A percentile compares a stretch with the other conserved stretches of the same genome.
Evolutionary conservation across 371 early-diverging fungal species (phyloP).

Genomic region (Dichotomocladium elegans): DNA sequence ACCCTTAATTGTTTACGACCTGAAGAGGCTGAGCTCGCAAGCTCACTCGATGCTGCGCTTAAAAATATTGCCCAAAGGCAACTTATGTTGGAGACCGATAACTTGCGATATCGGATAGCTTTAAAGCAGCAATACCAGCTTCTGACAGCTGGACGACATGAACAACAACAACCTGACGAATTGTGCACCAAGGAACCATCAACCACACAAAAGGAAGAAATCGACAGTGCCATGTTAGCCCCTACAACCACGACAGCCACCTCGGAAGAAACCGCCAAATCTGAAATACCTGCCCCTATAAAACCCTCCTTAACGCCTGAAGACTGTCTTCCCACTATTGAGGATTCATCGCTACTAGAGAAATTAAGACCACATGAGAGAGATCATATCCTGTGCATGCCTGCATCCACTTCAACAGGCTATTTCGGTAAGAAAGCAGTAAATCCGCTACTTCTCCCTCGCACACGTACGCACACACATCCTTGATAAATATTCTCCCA

Average conservation of each 20-base stretch:
- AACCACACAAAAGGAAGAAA: too few species aligned
- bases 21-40: conserved; percentile 14
- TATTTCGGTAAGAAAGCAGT: conserved; percentile 8
- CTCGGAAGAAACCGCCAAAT: neutral
- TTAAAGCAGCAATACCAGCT: conserved; percentile 37
- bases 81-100: conserved; percentile 35
- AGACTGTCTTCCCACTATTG: conserved; percentile 16
- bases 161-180: conserved; percentile 1
- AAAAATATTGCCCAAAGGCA: conserved; percentile 39
- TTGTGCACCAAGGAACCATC: neutral
- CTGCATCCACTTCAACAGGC: conserved; percentile 12
- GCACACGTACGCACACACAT: too few species aligned
- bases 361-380: conserved; percentile 27
- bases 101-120: conserved; percentile 32
- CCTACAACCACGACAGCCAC: neutral
- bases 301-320: conserved; percentile 16
- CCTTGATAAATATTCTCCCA: too few species aligned
- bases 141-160: conserved; percentile 6
- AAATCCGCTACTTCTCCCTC: too few species aligned
- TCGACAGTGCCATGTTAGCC: neutral
- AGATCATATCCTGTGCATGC: conserved; percentile 10
- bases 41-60: conserved; percentile 21
- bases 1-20: conserved; percentile 6
- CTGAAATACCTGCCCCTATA: neutral
- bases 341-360: conserved; percentile 19